Evolutionary conservation across 2,329 filamentous ascomycete genomes (phyloP).

Genomic region (Trichothecium sympodiale): DNA sequence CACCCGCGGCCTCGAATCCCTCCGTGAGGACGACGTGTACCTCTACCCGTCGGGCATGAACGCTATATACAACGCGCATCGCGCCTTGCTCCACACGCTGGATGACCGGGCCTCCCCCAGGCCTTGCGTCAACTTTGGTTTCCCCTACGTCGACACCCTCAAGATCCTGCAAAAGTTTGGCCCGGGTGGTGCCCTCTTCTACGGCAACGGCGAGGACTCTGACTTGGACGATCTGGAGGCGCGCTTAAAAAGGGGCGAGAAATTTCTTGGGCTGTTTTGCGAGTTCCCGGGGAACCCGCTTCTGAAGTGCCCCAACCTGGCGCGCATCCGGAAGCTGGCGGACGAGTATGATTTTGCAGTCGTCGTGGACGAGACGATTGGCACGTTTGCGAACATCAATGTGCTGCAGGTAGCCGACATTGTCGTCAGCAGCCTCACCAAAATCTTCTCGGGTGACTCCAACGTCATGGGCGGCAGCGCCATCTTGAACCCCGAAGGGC

Average conservation of each 20-base stretch:
- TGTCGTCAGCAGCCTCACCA: conserved; percentile 89
- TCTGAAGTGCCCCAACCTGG: conserved; percentile 71
- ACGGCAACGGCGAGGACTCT: conserved; percentile 64
- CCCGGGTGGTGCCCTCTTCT: conserved; percentile 69
- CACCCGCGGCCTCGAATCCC: conserved; percentile 46
- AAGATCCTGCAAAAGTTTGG: conserved; percentile 95
- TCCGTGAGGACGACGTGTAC: conserved; percentile 80
- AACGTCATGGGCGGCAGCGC: conserved; percentile 93
- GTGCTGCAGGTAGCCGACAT: conserved; percentile 83
- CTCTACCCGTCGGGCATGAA: conserved; percentile 90
- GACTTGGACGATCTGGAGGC: conserved; percentile 78
- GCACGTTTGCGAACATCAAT: conserved; percentile 92
- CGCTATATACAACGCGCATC: conserved; percentile 82
- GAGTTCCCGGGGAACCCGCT: conserved; percentile 94
- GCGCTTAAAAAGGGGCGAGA: conserved; percentile 60
- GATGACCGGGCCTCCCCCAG: conserved; percentile 18
- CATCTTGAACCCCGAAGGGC: conserved; percentile 54
- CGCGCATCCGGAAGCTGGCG: conserved; percentile 68
- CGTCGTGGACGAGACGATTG: conserved; percentile 91
- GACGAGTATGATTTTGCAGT: conserved; percentile 80
- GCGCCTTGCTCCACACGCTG: conserved; percentile 51
- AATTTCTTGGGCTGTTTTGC: conserved; percentile 75
- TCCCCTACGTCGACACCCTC: conserved; percentile 92
- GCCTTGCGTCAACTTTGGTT: conserved; percentile 88
- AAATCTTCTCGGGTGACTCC: conserved; percentile 93